Evolutionary conservation across 2,329 filamentous ascomycete genomes (phyloP).

Genomic region (Phyllosticta paracitricarpa): DNA sequence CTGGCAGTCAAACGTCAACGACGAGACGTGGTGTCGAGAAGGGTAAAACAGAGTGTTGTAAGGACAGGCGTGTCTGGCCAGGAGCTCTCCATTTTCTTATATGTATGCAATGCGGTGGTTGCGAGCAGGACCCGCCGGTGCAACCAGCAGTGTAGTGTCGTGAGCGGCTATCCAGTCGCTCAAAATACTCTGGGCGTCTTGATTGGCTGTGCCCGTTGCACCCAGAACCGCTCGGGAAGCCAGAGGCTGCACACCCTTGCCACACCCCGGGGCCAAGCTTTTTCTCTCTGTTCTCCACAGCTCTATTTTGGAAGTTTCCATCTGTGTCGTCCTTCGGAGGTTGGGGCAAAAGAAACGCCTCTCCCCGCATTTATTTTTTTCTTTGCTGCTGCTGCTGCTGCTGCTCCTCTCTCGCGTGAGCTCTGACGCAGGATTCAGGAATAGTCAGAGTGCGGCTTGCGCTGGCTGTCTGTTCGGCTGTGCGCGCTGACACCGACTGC

Average conservation of each 20-base stretch:
- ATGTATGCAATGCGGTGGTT: background rate
- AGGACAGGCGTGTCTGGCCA: background rate
- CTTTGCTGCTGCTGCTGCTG: background rate
- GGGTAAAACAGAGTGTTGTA: background rate
- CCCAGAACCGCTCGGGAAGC: background rate
- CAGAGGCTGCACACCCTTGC: background rate
- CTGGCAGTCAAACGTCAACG: background rate
- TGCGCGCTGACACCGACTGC: background rate
- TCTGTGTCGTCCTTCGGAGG: background rate
- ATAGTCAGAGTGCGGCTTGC: background rate
- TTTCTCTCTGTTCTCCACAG: background rate
- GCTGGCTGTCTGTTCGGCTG: background rate
- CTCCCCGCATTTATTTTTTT: background rate
- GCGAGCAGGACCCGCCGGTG: background rate
- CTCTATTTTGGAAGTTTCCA: background rate
- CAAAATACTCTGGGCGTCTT: background rate
- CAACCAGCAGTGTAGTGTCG: background rate
- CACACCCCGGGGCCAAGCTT: background rate
- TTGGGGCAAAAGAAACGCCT: background rate
- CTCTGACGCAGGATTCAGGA: background rate
- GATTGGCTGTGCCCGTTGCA: background rate
- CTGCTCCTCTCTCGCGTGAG: background rate
- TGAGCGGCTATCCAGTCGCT: background rate
- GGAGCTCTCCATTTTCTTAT: background rate
- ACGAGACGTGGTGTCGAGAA: background rate